Percentiles rank a stretch among this genome's conserved stretches.
These are phyloP conservation scores for Schizonepeta tenuifolia DNA, from an alignment of 257 asterid species.

Conservation along the genomic window DNA sequence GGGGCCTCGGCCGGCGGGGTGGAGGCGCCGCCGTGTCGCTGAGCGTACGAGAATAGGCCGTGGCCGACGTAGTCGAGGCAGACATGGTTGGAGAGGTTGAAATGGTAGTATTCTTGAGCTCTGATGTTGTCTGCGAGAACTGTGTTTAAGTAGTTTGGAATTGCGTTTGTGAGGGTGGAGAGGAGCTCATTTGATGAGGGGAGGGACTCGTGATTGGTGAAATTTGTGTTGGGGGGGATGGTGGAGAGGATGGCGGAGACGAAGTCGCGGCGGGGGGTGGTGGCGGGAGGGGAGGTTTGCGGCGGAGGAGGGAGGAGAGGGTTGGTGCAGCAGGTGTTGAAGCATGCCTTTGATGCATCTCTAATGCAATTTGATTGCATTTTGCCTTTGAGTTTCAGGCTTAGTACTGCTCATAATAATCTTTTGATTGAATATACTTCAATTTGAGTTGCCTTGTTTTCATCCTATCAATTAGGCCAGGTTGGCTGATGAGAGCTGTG, in stretches of 20 bases:
- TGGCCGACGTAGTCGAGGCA: conserved; percentile 82
- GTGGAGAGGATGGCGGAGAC: conserved; percentile 48
- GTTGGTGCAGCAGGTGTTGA: conserved; percentile 47
- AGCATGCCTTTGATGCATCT: conserved; percentile 60
- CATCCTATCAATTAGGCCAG: conserved; percentile 44
- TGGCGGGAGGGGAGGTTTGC: conserved; percentile 16
- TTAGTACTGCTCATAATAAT: conserved; percentile 17
- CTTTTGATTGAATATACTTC: neutral
- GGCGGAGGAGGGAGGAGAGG: conserved; percentile 30
- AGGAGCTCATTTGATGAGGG: conserved; percentile 48
- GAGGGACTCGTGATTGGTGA: conserved; percentile 82
- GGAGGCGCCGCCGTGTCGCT: conserved; percentile 33
- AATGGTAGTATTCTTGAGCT: conserved; percentile 59
- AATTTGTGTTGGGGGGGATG: conserved; percentile 47
- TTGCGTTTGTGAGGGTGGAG: conserved; percentile 39
- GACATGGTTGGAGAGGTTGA: conserved; percentile 47
- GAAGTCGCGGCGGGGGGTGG: conserved; percentile 44
- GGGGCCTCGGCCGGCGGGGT: conserved; percentile 24
- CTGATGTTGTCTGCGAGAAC: conserved; percentile 61
- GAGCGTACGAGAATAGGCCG: conserved; percentile 76
- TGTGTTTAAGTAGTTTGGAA: conserved; percentile 49
- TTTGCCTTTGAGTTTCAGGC: conserved; percentile 4
- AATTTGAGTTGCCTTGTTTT: conserved; percentile 30
- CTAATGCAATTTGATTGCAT: conserved; percentile 63
- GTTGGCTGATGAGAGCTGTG: conserved; percentile 36